These are phyloP conservation scores for Colletotrichum chlorophyti DNA, from an alignment of 2,329 filamentous ascomycete genomes.

Conservation along the genomic window DNA sequence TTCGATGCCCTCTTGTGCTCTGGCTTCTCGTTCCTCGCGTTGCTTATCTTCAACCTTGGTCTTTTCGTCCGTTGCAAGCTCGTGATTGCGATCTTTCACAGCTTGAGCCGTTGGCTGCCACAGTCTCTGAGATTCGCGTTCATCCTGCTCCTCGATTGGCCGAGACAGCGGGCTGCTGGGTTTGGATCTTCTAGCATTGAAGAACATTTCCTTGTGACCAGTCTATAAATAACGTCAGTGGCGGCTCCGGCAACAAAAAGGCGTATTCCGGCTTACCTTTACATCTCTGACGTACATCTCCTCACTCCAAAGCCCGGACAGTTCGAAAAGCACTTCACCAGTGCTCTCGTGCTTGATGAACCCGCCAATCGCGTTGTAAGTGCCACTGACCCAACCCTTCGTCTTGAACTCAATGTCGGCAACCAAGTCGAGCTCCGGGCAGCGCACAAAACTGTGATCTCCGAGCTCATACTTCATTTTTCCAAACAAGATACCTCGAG, in stretches of 20 bases:
- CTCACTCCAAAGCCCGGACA: slow-evolving; percentile 91
- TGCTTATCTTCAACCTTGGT: slow-evolving; percentile 95
- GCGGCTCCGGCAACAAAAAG: background rate
- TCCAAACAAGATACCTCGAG: slow-evolving; percentile 92
- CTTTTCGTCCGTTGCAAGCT: slow-evolving; percentile 91
- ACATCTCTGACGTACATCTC: slow-evolving; percentile 93
- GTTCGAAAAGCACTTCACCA: slow-evolving; percentile 86
- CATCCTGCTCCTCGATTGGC: slow-evolving; percentile 84
- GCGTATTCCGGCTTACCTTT: slow-evolving; percentile 57
- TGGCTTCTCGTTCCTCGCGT: slow-evolving; percentile 82
- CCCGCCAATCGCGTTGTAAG: slow-evolving; percentile 95
- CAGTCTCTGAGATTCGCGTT: slow-evolving; percentile 86
- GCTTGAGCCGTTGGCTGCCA: slow-evolving; percentile 86
- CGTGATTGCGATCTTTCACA: slow-evolving; percentile 85
- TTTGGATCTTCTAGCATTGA: slow-evolving; percentile 82
- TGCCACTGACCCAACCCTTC: slow-evolving; percentile 95
- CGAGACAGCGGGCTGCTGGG: slow-evolving; percentile 77
- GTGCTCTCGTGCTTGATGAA: slow-evolving; percentile 88
- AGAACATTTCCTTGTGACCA: slow-evolving; percentile 86
- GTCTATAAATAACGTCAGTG: slow-evolving; percentile 61
- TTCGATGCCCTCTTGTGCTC: slow-evolving; percentile 79
- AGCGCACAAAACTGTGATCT: slow-evolving; percentile 91
- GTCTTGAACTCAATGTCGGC: slow-evolving; percentile 98
- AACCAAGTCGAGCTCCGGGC: slow-evolving; percentile 83
- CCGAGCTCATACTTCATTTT: slow-evolving; percentile 99